Evolutionary conservation across 371 early-diverging fungal genomes (phyloP).

Genomic region (Blakeslea trispora): DNA sequence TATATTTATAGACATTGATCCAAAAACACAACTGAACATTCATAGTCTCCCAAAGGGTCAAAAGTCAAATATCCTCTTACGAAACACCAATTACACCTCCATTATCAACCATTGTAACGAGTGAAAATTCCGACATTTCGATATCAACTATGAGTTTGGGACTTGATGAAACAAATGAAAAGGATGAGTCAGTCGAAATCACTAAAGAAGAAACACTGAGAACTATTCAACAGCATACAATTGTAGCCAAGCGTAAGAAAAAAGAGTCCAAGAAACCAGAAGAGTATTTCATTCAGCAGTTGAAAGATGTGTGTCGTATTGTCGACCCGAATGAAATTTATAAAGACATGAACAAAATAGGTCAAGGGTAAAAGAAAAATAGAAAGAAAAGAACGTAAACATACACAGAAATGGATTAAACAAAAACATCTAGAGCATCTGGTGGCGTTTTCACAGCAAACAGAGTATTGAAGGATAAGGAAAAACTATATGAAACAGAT

Average conservation of each 20-base stretch:
- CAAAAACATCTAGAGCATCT: conserved; percentile 26
- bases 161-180: background rate
- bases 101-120: background rate
- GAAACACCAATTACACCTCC: background rate
- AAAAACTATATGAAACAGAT: conserved; percentile 26
- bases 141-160: background rate
- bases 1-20: no score
- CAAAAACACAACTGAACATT: background rate
- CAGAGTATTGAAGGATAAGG: conserved; percentile 25
- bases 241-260: conserved; percentile 20
- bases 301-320: conserved; percentile 82
- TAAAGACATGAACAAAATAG: conserved; percentile 82
- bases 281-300: conserved; percentile 73
- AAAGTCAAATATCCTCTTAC: background rate
- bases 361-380: conserved; percentile 70
- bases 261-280: conserved; percentile 25
- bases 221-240: conserved; percentile 2
- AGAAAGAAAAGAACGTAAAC: no score
- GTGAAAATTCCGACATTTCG: background rate
- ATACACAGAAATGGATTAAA: background rate
- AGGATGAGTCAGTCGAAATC: background rate
- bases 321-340: conserved; percentile 82
- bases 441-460: conserved; percentile 68
- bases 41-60: background rate
- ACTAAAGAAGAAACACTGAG: background rate